A percentile compares a stretch with the other conserved stretches of the same genome.
Evolutionary conservation across 2,329 filamentous ascomycete genomes (phyloP).

Genomic region (Fusarium nurragi): DNA sequence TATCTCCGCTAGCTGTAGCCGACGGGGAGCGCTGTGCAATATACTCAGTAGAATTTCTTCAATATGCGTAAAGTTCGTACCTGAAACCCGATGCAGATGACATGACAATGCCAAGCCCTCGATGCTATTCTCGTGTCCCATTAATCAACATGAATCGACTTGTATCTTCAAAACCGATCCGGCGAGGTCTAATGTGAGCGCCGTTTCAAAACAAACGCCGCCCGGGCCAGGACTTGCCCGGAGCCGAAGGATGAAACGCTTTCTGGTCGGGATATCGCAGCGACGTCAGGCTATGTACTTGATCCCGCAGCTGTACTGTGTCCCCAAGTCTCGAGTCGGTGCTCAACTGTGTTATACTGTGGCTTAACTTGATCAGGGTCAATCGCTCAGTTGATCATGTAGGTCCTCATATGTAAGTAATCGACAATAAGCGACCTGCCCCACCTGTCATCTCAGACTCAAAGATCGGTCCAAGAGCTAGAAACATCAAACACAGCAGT

Average conservation of each 20-base stretch:
- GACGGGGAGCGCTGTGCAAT: too few relatives aligned
- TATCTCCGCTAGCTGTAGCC: not conserved
- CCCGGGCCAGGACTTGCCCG: not conserved
- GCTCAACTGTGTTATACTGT: not conserved
- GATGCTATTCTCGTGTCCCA: not conserved
- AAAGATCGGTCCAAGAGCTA: constrained; percentile 3
- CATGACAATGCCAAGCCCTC: not conserved
- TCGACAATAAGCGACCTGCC: not conserved
- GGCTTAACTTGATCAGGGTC: not conserved
- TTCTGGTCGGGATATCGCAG: not conserved
- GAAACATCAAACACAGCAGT: not conserved
- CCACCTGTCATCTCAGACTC: constrained; percentile 9
- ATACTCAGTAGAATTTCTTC: not conserved
- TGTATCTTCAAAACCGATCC: not conserved
- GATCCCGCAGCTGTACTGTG: not conserved
- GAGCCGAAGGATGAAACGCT: not conserved
- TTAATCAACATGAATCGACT: not conserved
- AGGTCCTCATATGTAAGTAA: not conserved
- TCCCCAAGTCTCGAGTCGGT: not conserved
- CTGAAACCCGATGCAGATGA: not conserved
- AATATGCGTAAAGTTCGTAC: not conserved
- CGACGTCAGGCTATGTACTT: not conserved
- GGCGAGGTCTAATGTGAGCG: not conserved
- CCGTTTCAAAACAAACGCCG: not conserved
- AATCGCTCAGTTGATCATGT: not conserved